Base-by-base conservation (phyloP, 169 alveolate genomes). In the Plasmodium fragile region DNA sequence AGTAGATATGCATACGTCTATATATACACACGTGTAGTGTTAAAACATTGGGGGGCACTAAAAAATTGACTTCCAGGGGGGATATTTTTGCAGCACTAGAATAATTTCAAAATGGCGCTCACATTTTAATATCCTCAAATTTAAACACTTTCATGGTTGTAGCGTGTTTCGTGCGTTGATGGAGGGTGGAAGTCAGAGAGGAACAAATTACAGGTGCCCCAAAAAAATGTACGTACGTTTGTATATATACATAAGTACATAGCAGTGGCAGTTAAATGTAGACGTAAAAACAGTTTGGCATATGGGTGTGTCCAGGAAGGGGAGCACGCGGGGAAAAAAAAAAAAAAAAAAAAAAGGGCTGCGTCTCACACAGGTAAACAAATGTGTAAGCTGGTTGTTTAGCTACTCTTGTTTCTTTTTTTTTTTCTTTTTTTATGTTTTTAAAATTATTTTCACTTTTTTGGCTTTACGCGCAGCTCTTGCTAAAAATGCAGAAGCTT, bases 401-500 rank as follows among this genome's bases (percentile, higher is more conserved):
- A 82, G 13, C 71, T 81, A 25, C 69, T 55, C 53, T 30, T 36
- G 0, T 34, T 41, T 30, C 70, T 70, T 41, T 82, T 53, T 11
- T 53, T 53, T 13, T 53, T 53, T 3, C 25, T 53, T 53, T 65
- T 65, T 55, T 55, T 22, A 55, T 55, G 5, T 55, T 59, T 59
- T 59, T 59, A 1, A 18, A 25, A 25, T 83, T 82, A 69, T 71
- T 84, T 39, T 72, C 79, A 53, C 79, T 52, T 73, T 85, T 73
- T 85, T 73, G 79, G 39, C 41, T 82, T 85, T 32, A 85, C 39
- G 52, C 81, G 70, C 53, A 75, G 41, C 70, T 85, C 72, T 85
- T 85, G 85, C 83, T 85, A 85, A 85, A 69, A 73, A 85, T 85
- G 80, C 80, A 82, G 25, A 85, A 75, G 82, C 83, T 85, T 72